phyloP scores from a whole-genome alignment of 1,284 basidiomycete genomes.

The Cutaneotrichosporon mucoides region DNA sequence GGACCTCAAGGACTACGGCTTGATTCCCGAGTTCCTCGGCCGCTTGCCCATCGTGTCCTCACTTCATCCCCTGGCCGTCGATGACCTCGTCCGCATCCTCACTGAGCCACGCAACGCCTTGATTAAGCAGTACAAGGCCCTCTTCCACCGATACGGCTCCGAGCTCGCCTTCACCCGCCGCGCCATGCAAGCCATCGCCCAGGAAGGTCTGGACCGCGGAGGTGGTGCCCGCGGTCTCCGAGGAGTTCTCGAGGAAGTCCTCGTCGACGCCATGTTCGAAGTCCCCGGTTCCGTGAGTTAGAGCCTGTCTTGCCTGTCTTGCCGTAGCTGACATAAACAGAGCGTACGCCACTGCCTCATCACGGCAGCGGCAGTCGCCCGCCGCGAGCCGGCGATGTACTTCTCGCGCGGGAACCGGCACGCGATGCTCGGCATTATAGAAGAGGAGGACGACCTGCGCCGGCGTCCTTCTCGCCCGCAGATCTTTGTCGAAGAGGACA shows the following conservation, averaged over 20 bases:
- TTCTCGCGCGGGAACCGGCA: constrained; percentile 60
- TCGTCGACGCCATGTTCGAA: constrained; percentile 87
- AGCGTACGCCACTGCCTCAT: constrained; percentile 62
- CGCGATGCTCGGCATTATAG: constrained; percentile 57
- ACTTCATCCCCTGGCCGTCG: constrained; percentile 65
- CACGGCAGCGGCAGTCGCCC: constrained; percentile 56
- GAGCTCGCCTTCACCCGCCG: constrained; percentile 48
- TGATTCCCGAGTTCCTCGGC: constrained; percentile 92
- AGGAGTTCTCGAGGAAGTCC: constrained; percentile 81
- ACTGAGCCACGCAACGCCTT: constrained; percentile 88
- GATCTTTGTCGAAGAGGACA: constrained; percentile 14
- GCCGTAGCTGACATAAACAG: constrained; percentile 40
- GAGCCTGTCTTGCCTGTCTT: too few species aligned
- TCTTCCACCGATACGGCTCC: constrained; percentile 56
- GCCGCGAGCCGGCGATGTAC: constrained; percentile 56
- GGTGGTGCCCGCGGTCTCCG: constrained; percentile 85
- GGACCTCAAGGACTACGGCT: constrained; percentile 83
- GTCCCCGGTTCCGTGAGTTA: constrained; percentile 68
- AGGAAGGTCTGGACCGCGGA: constrained; percentile 68
- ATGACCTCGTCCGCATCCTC: constrained; percentile 80
- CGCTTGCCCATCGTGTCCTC: constrained; percentile 83
- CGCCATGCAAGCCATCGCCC: constrained; percentile 62
- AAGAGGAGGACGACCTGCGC: constrained; percentile 53
- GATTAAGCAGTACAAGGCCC: constrained; percentile 78
- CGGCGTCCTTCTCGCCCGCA: constrained; percentile 2